These are phyloP conservation scores for Aspergillus bridgeri DNA, from an alignment of 495 filamentous ascomycete species.

Conservation along the genomic window DNA sequence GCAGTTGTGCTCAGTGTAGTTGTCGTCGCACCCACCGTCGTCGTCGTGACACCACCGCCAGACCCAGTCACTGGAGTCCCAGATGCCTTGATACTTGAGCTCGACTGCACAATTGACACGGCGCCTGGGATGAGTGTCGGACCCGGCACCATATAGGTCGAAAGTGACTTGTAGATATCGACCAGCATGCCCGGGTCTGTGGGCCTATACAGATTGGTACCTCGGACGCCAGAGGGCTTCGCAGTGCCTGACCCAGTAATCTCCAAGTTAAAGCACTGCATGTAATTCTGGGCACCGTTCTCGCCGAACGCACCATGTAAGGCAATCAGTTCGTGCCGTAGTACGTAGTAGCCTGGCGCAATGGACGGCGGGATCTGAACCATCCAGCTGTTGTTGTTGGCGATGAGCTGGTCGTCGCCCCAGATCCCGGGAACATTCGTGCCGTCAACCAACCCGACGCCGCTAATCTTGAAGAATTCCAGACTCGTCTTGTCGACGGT, in stretches of 20 bases:
- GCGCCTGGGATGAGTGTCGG: constrained; percentile 38
- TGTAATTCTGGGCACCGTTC: constrained; percentile 64
- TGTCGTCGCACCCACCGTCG: neutral
- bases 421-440: constrained; percentile 45
- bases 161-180: constrained; percentile 53
- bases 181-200: constrained; percentile 55
- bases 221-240: constrained; percentile 46
- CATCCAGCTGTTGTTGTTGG: constrained; percentile 57
- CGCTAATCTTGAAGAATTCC: constrained; percentile 65
- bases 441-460: constrained; percentile 48
- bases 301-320: constrained; percentile 50
- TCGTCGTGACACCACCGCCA: neutral
- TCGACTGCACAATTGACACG: constrained; percentile 21
- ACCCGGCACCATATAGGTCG: constrained; percentile 49
- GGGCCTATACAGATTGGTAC: constrained; percentile 51
- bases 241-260: constrained; percentile 55
- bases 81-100: constrained; percentile 24
- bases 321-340: constrained; percentile 67
- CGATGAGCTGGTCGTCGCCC: constrained; percentile 58
- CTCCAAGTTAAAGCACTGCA: constrained; percentile 63
- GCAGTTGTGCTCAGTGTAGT: constrained; percentile 11
- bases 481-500: constrained; percentile 52
- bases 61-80: constrained; percentile 22
- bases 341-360: constrained; percentile 60
- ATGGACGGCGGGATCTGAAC: constrained; percentile 57